Evolutionary conservation across 169 alveolate genomes (phyloP).

Genomic region (Plasmodium malariae): DNA sequence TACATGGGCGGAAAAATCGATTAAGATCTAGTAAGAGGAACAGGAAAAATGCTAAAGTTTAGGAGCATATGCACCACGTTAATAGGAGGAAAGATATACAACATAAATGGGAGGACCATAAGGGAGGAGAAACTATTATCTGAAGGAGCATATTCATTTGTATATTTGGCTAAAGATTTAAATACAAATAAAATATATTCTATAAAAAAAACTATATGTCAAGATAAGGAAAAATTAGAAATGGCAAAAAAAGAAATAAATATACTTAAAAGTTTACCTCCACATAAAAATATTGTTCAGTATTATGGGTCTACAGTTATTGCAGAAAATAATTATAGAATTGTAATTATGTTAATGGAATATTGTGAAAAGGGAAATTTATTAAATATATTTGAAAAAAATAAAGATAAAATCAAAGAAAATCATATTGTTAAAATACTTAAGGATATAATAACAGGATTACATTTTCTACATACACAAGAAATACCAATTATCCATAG

Average conservation of each 20-base stretch:
- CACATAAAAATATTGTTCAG: slow-evolving; percentile 76
- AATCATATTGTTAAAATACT: slow-evolving; percentile 79
- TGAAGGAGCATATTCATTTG: slow-evolving; percentile 88
- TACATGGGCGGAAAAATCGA: no score
- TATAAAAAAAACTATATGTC: slow-evolving; percentile 80
- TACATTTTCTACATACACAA: slow-evolving; percentile 88
- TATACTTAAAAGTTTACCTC: slow-evolving; percentile 67
- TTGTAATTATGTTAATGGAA: slow-evolving; percentile 74
- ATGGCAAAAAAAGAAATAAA: slow-evolving; percentile 81
- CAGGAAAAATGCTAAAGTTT: slow-evolving; percentile 40
- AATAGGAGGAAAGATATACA: slow-evolving; percentile 63
- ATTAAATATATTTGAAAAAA: slow-evolving; percentile 86
- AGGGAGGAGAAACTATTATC: slow-evolving; percentile 76
- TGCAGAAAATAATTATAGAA: slow-evolving; percentile 20
- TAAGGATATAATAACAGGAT: slow-evolving; percentile 80
- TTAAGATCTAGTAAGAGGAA: no score
- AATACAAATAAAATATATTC: slow-evolving; percentile 80
- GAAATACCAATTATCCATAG: slow-evolving; percentile 90
- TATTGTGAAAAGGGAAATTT: slow-evolving; percentile 79
- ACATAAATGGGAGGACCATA: slow-evolving; percentile 66
- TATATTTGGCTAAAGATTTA: slow-evolving; percentile 81
- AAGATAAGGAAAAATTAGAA: slow-evolving; percentile 72
- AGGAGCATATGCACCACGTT: slow-evolving; percentile 64
- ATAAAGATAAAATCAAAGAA: slow-evolving; percentile 83
- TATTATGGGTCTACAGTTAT: slow-evolving; percentile 68